Evolutionary conservation across 2,329 filamentous ascomycete genomes (phyloP).

Genomic region (Hypoxylon sp.): DNA sequence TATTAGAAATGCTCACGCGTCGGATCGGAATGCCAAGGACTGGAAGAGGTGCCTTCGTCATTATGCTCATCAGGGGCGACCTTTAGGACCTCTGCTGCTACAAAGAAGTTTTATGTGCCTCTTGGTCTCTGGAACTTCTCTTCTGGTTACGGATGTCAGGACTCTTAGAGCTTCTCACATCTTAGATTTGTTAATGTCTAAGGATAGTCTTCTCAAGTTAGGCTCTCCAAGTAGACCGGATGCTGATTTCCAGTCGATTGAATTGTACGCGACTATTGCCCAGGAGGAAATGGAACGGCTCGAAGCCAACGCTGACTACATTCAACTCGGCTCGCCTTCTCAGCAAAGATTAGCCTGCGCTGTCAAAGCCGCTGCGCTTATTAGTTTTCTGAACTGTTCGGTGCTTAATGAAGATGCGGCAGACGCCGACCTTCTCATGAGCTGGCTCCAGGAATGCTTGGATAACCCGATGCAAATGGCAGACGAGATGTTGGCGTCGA

Average conservation of each 20-base stretch:
- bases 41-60: conserved; percentile 91
- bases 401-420: conserved; percentile 85
- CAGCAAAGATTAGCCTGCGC: conserved; percentile 90
- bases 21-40: conserved; percentile 78
- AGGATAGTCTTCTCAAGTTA: conserved; percentile 63
- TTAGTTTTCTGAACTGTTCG: conserved; percentile 88
- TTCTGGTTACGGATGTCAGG: conserved; percentile 76
- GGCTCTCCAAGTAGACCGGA: conserved; percentile 61
- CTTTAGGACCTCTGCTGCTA: conserved; percentile 90
- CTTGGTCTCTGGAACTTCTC: conserved; percentile 81
- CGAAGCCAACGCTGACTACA: conserved; percentile 90
- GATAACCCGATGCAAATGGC: conserved; percentile 86
- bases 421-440: conserved; percentile 82
- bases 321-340: conserved; percentile 85
- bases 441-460: conserved; percentile 88
- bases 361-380: conserved; percentile 85
- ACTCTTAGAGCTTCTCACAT: conserved; percentile 74
- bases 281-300: conserved; percentile 87
- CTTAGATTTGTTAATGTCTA: conserved; percentile 79
- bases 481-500: conserved; percentile 81
- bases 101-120: conserved; percentile 91
- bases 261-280: conserved; percentile 79
- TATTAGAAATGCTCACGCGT: conserved; percentile 81
- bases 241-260: conserved; percentile 69
- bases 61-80: conserved; percentile 83